Evolutionary conservation across 208 protist species (phyloP), one percentile per base, ranked within the genome.

Genomic region (Acanthamoeba triangularis): DNA sequence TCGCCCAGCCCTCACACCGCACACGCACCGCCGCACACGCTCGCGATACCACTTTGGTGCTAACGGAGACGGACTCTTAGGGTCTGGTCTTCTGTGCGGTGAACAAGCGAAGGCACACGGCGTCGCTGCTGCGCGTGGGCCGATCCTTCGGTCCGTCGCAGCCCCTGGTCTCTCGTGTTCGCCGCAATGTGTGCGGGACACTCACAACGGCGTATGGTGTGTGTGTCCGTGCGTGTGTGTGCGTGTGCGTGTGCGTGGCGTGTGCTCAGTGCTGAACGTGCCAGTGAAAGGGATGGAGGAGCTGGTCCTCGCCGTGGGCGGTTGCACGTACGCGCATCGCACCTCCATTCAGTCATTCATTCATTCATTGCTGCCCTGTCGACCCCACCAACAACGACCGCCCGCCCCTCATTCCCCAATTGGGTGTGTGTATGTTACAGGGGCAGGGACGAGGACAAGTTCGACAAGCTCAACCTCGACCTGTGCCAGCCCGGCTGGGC

Each of bases 201-300:
- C 23, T 76, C 13, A 13, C 10, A n/a, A n/a, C 10, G 67, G 25
- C 67, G 7, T 76, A 11, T 23, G 25, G 33, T 76, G 25, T 37
- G 25, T 76, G 30, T 76, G n/a, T n/a, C n/a, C n/a, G 7, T 37
- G 25, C 23, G 67, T 76, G 52, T 76, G 30, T 41, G 28, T 78
- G 33, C 28, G 20, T 28, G 28, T 28, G 11, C 28, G 28, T 78
- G 69, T 78, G 54, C 28, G 33, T 41, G 33, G 16, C 2, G 7
- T 8, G 33, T 8, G 4, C 8, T 41, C 69, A 94, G 90, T 94
- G 35, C 56, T 94, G 18, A 94, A 94, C 54, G 90, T 94, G 23
- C 90, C 90, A 2, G 69, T 94, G 30, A 37, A 41, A 28, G 90
- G 90, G 44, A 94, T 94, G 90, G 90, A 94, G 28, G 69, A 94